Evolutionary conservation across 495 filamentous ascomycete species (phyloP), one percentile per base, ranked within the genome.

Genomic region (Penicillium dipodomyicola): DNA sequence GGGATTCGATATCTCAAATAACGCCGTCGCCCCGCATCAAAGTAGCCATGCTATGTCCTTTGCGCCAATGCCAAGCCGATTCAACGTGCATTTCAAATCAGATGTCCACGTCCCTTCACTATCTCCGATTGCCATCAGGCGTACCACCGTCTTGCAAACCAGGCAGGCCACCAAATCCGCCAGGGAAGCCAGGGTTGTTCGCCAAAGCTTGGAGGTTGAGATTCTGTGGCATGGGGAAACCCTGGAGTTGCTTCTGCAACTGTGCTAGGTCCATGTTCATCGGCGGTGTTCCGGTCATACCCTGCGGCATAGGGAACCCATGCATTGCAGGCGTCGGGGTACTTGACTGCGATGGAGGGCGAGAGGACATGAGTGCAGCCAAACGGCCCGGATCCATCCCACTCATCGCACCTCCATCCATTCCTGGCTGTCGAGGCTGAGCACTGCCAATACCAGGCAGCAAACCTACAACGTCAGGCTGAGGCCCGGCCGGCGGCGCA

Each of bases 231-330:
- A 77, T 61, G 19, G 68, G 67, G 37, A 76, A 64, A 0, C 74
- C 71, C 40, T 77, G 76, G 56, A 71, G 78, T 71, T 64, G 83
- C 66, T 59, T 82, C 66, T 68, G 84, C 19, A 96, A 71, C 62
- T 87, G 85, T 4, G 84, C 84, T 30, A 91, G 77, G 59, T 93
- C 86, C 57, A 88, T 80, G 51, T 80, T 85, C 23, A 81, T 80
- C 35, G 81, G 80, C 11, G 73, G 75, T 11, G 71, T 67, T 29
- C 76, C 80, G 22, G 70, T 69, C 41, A 80, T 67, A 29, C 76
- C 79, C 4, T 75, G 78, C 20, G 75, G 74, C 50, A 82, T 77
- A 0, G 77, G 73, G 54, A 76, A 76, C 0, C 71, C 71, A 37
- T 66, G 72, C 25, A 76, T 67, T 20, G 61, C 64, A 32, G 60